Conservation (phyloP, 208 protist genomes). For the Balamuthia mandrillaris region DNA sequence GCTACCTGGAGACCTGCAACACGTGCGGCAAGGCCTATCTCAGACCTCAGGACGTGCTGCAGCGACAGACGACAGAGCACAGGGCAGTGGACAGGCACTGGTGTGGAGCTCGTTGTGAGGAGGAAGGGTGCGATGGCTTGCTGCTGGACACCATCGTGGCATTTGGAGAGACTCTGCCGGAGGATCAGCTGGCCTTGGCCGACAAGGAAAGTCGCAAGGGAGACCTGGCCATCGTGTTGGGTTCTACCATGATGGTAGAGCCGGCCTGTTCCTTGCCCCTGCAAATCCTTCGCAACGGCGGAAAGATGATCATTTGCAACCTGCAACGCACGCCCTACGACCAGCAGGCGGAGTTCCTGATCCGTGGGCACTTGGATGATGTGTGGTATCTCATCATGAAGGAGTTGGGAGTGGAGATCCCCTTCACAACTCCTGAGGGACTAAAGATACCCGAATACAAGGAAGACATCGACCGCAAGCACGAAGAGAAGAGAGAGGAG, state of each 20-base stretch:
- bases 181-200: not conserved
- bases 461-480: no score
- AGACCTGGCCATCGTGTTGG: not conserved
- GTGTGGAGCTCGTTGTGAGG: no score
- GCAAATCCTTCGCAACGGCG: not conserved
- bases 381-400: not conserved
- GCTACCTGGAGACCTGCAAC: conserved; percentile 2
- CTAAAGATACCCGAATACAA: no score
- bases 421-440: no score
- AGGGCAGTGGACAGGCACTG: no score
- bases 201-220: not conserved
- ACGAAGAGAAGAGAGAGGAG: no score
- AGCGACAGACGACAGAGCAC: not conserved
- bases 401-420: not conserved
- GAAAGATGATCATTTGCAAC: conserved; percentile 50
- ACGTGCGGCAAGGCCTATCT: conserved; percentile 17
- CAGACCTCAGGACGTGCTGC: not conserved
- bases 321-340: conserved; percentile 43
- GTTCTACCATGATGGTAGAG: not conserved
- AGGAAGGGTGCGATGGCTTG: no score
- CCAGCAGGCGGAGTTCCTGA: not conserved
- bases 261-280: conserved; percentile 47
- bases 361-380: not conserved
- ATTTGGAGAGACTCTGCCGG: conserved; percentile 39
- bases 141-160: conserved; percentile 37